These are phyloP conservation scores for Ophiocordyceps robertsii DNA, from an alignment of 2,329 filamentous ascomycete species.

Conservation along the genomic window DNA sequence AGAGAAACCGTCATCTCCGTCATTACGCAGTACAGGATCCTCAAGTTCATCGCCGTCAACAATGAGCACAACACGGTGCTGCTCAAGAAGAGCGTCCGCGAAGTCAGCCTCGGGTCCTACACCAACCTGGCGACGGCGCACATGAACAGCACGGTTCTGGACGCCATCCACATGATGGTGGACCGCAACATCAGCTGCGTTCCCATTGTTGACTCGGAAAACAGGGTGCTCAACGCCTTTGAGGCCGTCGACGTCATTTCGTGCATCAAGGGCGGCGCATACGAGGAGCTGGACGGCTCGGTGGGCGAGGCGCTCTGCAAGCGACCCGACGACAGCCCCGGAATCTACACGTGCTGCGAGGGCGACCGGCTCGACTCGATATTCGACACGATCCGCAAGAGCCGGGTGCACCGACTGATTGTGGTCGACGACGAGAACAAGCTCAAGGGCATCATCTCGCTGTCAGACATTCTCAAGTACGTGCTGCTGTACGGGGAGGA, in stretches of 20 bases:
- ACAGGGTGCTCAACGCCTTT: slow-evolving; percentile 82
- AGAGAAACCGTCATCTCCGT: slow-evolving; percentile 91
- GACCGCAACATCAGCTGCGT: slow-evolving; percentile 88
- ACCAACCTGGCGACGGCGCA: slow-evolving; percentile 63
- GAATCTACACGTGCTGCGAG: slow-evolving; percentile 90
- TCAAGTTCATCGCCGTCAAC: slow-evolving; percentile 98
- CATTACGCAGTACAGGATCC: slow-evolving; percentile 93
- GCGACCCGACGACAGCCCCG: slow-evolving; percentile 79
- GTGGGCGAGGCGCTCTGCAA: slow-evolving; percentile 84
- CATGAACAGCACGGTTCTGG: slow-evolving; percentile 86
- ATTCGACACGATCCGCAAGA: slow-evolving; percentile 92
- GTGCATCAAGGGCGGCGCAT: slow-evolving; percentile 83
- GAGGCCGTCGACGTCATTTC: slow-evolving; percentile 96
- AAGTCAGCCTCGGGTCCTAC: slow-evolving; percentile 79
- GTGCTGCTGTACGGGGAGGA: slow-evolving; percentile 71
- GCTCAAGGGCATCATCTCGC: slow-evolving; percentile 77
- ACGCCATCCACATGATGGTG: slow-evolving; percentile 89
- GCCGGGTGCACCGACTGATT: slow-evolving; percentile 81
- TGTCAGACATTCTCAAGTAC: slow-evolving; percentile 95
- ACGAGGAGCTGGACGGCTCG: slow-evolving; percentile 76
- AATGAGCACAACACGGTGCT: slow-evolving; percentile 71
- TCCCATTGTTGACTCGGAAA: slow-evolving; percentile 72
- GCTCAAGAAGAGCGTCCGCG: slow-evolving; percentile 73
- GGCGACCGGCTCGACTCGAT: slow-evolving; percentile 90
- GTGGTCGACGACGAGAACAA: slow-evolving; percentile 83